Conservation (phyloP, 257 asterid species). For the Nyctanthes arbortristis region DNA sequence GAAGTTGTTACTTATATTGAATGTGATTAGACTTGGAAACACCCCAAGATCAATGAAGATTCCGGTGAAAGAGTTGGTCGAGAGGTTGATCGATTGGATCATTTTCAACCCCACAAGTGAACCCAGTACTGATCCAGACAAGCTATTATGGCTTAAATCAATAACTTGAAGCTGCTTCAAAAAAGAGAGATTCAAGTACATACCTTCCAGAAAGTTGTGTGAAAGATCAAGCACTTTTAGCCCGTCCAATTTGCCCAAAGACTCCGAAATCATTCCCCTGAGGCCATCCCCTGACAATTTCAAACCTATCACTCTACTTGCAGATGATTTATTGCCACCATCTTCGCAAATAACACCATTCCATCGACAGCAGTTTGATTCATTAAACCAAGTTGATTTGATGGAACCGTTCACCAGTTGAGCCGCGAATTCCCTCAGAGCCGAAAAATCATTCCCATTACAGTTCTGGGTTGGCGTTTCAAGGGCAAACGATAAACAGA, state of each 20-base stretch:
- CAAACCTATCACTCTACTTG: slow-evolving; percentile 58
- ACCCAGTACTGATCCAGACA: slow-evolving; percentile 48
- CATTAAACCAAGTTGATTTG: slow-evolving; percentile 52
- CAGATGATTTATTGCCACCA: slow-evolving; percentile 30
- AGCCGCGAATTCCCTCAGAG: slow-evolving; percentile 64
- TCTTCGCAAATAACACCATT: slow-evolving; percentile 74
- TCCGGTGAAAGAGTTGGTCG: too few relatives aligned
- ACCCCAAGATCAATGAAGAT: too few relatives aligned
- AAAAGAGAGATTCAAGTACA: slow-evolving; percentile 51
- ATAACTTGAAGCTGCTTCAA: slow-evolving; percentile 58
- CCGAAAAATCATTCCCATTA: slow-evolving; percentile 61
- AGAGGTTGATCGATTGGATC: slow-evolving; percentile 60
- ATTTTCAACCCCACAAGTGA: slow-evolving; percentile 44
- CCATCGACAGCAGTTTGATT: too few relatives aligned
- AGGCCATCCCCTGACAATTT: slow-evolving; percentile 58
- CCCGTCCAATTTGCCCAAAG: slow-evolving; percentile 49
- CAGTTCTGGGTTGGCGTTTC: slow-evolving; percentile 51
- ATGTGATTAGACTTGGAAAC: too few relatives aligned
- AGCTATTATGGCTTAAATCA: slow-evolving; percentile 67
- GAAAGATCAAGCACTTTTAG: too few relatives aligned
- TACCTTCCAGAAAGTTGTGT: slow-evolving; percentile 62
- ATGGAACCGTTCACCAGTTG: slow-evolving; percentile 58
- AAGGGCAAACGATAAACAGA: slow-evolving; percentile 41
- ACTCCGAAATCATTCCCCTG: slow-evolving; percentile 51
- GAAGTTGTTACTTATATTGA: too few relatives aligned